A percentile compares a stretch with the other conserved stretches of the same genome.
Evolutionary conservation across 176 grass and related monocot genomes (phyloP).

Genomic region (Luzula sylvatica): DNA sequence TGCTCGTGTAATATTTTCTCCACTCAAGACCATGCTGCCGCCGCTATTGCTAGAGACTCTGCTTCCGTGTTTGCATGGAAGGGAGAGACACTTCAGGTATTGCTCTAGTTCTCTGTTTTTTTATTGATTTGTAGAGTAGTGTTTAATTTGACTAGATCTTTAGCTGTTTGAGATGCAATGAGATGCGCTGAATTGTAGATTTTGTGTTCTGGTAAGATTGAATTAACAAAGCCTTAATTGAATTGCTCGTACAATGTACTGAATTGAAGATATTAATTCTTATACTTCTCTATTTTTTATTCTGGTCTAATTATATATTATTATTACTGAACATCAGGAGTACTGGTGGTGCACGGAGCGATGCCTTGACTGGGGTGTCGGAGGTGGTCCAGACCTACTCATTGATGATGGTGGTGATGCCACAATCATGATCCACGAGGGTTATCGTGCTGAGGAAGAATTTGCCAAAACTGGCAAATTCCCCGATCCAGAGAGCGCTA

Average conservation of each 20-base stretch:
- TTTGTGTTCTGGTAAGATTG: neutral
- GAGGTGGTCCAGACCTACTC: slow-evolving; percentile 78
- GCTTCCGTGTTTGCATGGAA: slow-evolving; percentile 93
- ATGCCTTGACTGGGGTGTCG: slow-evolving; percentile 77
- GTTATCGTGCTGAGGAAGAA: slow-evolving; percentile 83
- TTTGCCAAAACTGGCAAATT: slow-evolving; percentile 56
- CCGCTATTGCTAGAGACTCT: slow-evolving; percentile 82
- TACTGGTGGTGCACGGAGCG: slow-evolving; percentile 99
- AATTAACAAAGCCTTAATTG: neutral
- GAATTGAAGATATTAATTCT: slow-evolving; percentile 8
- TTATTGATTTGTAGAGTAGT: no score
- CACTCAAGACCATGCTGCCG: slow-evolving; percentile 97
- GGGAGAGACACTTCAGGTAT: slow-evolving; percentile 59
- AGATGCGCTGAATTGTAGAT: neutral
- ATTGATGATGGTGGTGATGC: slow-evolving; percentile 90
- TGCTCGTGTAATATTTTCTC: slow-evolving; percentile 99
- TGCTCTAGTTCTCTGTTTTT: neutral
- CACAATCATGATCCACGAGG: slow-evolving; percentile 91
- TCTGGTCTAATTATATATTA: neutral
- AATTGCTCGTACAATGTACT: neutral
- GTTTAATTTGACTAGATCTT: neutral
- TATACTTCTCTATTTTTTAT: no score
- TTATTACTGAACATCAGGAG: slow-evolving; percentile 34
- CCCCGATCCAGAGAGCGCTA: slow-evolving; percentile 66
- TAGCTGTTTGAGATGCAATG: neutral